These are phyloP conservation scores for Salmacisia buchloeana DNA, from an alignment of 1,284 basidiomycete species.

Conservation along the genomic window DNA sequence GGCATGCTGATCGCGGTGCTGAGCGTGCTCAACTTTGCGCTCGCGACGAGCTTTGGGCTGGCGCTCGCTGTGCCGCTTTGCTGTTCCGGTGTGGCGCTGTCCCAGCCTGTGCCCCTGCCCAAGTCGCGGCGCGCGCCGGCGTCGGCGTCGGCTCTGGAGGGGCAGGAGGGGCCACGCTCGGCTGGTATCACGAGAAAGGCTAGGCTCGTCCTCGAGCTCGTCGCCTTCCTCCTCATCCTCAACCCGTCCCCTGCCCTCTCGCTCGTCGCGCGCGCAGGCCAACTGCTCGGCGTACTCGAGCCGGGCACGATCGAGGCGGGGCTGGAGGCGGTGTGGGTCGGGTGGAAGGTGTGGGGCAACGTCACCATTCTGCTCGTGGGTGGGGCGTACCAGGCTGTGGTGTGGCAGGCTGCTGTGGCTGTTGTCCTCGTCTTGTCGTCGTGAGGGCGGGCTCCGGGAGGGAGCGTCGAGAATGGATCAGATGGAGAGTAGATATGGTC, in stretches of 20 bases:
- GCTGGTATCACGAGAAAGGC: too few species aligned
- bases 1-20: conserved; percentile 36
- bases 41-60: conserved; percentile 24
- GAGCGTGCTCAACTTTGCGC: conserved; percentile 36
- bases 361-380: neutral
- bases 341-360: conserved; percentile 6
- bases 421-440: neutral
- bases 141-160: too few species aligned
- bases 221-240: neutral
- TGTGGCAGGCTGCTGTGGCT: neutral
- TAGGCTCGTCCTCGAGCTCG: too few species aligned
- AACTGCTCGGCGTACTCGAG: neutral
- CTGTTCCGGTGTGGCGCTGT: neutral
- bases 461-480: too few species aligned
- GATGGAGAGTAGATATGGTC: neutral
- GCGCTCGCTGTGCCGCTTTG: conserved; percentile 14
- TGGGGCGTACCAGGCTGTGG: neutral
- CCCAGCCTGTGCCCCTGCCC: neutral
- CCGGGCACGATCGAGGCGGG: neutral
- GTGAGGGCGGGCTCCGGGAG: too few species aligned
- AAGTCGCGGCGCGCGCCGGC: neutral
- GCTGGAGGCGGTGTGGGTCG: neutral
- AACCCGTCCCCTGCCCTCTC: neutral
- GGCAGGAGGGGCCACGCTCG: too few species aligned
- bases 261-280: too few species aligned